These are phyloP conservation scores for Fragaria ananassa DNA, from an alignment of 306 rosid species.

Conservation along the genomic window DNA sequence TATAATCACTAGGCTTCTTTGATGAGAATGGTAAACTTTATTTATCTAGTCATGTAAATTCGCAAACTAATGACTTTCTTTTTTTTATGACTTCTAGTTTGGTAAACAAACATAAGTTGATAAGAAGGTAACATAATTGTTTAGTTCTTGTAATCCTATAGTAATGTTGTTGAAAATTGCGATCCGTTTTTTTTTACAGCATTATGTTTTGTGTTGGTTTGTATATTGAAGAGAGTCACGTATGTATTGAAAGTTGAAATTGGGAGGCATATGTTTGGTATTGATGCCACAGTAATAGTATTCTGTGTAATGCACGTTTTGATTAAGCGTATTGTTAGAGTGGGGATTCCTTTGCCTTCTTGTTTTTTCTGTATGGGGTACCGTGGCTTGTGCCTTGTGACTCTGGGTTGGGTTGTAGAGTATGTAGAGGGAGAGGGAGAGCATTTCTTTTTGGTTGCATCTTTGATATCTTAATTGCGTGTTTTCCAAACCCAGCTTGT, in stretches of 20 bases:
- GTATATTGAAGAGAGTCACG: neutral
- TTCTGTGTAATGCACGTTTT: neutral
- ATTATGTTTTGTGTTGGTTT: neutral
- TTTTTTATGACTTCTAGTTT: neutral
- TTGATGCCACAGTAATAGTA: neutral
- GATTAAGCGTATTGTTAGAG: neutral
- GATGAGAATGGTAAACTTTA: neutral
- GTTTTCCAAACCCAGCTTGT: conserved; percentile 38
- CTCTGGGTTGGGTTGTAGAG: conserved; percentile 42
- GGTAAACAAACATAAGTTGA: neutral
- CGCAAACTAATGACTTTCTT: neutral
- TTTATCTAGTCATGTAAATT: neutral
- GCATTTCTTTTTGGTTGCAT: conserved; percentile 28
- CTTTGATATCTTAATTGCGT: conserved; percentile 32
- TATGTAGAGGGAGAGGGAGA: conserved; percentile 41
- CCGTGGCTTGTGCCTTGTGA: conserved; percentile 27
- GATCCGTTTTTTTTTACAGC: neutral
- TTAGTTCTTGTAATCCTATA: neutral
- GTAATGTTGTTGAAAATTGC: neutral
- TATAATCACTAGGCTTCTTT: neutral
- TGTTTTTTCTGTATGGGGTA: neutral
- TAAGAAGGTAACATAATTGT: neutral
- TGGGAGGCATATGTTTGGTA: neutral
- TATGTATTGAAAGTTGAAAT: neutral
- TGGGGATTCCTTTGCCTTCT: neutral